Evolutionary conservation across 116 monocot species (phyloP).

Genomic region (Cymodocea nodosa): DNA sequence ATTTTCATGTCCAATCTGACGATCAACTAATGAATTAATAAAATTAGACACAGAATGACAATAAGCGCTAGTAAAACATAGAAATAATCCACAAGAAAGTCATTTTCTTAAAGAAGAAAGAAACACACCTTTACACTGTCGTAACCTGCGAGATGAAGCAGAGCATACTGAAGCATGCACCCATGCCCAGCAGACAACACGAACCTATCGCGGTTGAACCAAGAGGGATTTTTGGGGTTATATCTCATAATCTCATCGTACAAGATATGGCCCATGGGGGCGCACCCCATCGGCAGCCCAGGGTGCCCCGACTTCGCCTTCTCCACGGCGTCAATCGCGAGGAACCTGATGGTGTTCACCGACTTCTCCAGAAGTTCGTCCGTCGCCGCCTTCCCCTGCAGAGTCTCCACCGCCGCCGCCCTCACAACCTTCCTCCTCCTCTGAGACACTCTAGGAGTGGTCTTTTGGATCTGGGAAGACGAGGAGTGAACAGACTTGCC

Average conservation of each 20-base stretch:
- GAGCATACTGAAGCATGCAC: slow-evolving; percentile 74
- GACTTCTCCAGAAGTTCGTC: slow-evolving; percentile 61
- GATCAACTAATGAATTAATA: too few species aligned
- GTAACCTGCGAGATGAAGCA: slow-evolving; percentile 73
- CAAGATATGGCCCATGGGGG: slow-evolving; percentile 64
- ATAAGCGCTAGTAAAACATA: too few species aligned
- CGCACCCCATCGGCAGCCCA: slow-evolving; percentile 78
- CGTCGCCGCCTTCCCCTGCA: slow-evolving; percentile 14
- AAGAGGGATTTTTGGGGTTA: slow-evolving; percentile 77
- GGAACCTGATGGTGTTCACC: slow-evolving; percentile 68
- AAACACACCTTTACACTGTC: slow-evolving; percentile 49
- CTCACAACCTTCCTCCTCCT: slow-evolving; percentile 2
- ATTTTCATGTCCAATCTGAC: too few species aligned
- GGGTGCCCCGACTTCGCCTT: slow-evolving; percentile 87
- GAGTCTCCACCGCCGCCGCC: slow-evolving; percentile 31
- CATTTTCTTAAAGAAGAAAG: not conserved
- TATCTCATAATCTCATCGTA: slow-evolving; percentile 80
- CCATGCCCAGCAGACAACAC: slow-evolving; percentile 77
- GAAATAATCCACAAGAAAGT: not conserved
- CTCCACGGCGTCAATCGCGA: slow-evolving; percentile 75
- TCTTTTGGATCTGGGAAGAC: not conserved
- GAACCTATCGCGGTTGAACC: slow-evolving; percentile 71
- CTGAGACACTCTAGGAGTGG: not conserved
- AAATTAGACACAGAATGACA: too few species aligned
- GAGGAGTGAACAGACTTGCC: slow-evolving; percentile 12